Conservation (phyloP, 2,329 filamentous ascomycete genomes). For the Neofusicoccum umdonicola region DNA sequence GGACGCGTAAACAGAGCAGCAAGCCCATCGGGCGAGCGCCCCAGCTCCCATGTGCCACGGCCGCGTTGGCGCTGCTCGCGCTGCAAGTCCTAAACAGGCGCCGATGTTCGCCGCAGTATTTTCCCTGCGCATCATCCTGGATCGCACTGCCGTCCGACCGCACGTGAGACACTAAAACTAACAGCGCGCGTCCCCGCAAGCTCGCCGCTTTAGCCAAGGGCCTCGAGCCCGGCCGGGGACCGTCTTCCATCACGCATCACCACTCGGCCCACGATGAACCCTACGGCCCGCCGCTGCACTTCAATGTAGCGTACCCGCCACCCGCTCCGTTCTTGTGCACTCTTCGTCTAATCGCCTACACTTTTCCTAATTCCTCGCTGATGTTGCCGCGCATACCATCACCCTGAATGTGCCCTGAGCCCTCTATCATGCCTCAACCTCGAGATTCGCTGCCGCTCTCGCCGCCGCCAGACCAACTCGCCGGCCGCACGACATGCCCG, state of each 20-base stretch:
- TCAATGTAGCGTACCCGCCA: slow-evolving; percentile 7
- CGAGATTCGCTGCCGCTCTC: slow-evolving; percentile 42
- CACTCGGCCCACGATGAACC: slow-evolving; percentile 11
- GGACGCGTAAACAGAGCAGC: too few relatives aligned
- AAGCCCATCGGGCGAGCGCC: too few relatives aligned
- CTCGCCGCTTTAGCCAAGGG: not conserved
- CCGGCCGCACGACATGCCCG: slow-evolving; percentile 50
- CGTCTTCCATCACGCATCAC: slow-evolving; percentile 1
- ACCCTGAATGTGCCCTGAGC: slow-evolving; percentile 14
- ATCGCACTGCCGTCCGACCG: not conserved
- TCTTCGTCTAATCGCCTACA: slow-evolving; percentile 1
- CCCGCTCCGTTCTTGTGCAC: slow-evolving; percentile 1
- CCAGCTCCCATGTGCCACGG: too few relatives aligned
- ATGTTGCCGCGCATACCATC: slow-evolving; percentile 13
- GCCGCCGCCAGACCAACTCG: slow-evolving; percentile 41
- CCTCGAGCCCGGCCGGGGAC: not conserved
- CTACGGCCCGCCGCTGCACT: slow-evolving; percentile 4
- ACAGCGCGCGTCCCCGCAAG: not conserved
- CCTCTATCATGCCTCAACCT: slow-evolving; percentile 50
- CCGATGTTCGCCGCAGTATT: not conserved
- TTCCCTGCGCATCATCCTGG: not conserved
- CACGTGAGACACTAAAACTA: not conserved
- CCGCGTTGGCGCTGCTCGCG: not conserved
- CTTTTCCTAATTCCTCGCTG: slow-evolving; percentile 16
- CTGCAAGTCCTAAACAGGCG: not conserved